phyloP scores from a whole-genome alignment of 768 basidiomycete species.

The Kwoniella mangroviensis region DNA sequence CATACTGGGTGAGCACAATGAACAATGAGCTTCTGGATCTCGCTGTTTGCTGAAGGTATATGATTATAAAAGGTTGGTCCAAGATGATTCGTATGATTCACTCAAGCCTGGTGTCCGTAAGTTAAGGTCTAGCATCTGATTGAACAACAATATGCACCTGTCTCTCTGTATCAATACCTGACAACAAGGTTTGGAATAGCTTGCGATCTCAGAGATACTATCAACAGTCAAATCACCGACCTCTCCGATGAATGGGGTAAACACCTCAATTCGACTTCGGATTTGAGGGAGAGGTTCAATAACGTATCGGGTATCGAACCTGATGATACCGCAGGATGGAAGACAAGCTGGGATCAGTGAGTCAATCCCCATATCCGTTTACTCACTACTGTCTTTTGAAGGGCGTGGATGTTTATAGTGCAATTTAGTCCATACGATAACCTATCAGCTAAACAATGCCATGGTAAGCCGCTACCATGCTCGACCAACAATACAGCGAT shows the following conservation, averaged over 20 bases:
- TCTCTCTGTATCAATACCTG: background rate
- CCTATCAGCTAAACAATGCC: constrained; percentile 46
- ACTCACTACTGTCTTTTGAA: background rate
- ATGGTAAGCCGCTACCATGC: constrained; percentile 40
- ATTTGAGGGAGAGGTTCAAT: constrained; percentile 32
- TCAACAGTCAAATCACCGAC: constrained; percentile 21
- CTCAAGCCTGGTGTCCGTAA: constrained; percentile 37
- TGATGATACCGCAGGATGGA: constrained; percentile 44
- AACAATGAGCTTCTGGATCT: background rate
- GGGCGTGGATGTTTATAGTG: background rate
- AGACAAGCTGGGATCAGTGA: constrained; percentile 44
- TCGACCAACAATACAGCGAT: constrained; percentile 35
- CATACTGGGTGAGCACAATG: constrained; percentile 25
- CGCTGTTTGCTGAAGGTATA: background rate
- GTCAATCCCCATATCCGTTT: too few species aligned
- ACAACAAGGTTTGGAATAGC: background rate
- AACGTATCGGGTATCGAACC: constrained; percentile 38
- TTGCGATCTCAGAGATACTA: constrained; percentile 26
- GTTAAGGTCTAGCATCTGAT: background rate
- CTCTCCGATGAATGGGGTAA: constrained; percentile 27
- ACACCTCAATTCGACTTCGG: constrained; percentile 28
- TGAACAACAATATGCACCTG: background rate
- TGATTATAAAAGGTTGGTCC: constrained; percentile 12
- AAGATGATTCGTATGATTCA: constrained; percentile 39
- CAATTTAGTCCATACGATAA: constrained; percentile 41